phyloP scores from a whole-genome alignment of 192 early-diverging fungal genomes.

The Coemansia sp. region DNA sequence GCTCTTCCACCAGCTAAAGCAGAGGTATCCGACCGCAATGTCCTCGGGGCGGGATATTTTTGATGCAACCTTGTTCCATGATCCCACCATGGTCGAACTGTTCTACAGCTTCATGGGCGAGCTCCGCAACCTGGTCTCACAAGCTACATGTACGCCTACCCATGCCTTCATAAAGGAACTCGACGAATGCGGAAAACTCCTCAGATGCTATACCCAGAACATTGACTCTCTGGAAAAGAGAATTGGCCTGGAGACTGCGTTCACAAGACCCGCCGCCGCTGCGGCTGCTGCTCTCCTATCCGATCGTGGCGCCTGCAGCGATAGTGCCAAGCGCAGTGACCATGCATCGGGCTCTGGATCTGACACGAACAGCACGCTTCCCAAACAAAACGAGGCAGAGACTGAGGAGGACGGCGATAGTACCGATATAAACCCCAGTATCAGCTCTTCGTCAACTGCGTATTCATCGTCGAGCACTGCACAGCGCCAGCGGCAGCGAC shows the following conservation, averaged over 20 bases:
- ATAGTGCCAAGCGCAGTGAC: neutral
- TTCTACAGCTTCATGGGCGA: constrained; percentile 82
- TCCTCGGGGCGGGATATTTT: constrained; percentile 88
- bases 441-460: neutral
- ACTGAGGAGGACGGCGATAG: neutral
- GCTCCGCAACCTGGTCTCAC: constrained; percentile 69
- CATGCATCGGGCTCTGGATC: constrained; percentile 1
- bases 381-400: too few species aligned
- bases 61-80: constrained; percentile 83
- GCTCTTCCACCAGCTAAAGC: constrained; percentile 78
- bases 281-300: too few species aligned
- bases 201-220: constrained; percentile 96
- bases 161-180: constrained; percentile 84
- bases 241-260: constrained; percentile 62
- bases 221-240: constrained; percentile 90
- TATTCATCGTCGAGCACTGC: neutral
- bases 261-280: constrained; percentile 11
- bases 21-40: constrained; percentile 71
- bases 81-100: constrained; percentile 61
- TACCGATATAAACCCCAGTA: neutral
- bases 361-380: neutral
- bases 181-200: constrained; percentile 70
- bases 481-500: neutral
- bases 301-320: too few species aligned
- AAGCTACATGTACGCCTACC: constrained; percentile 77